Base-by-base conservation (phyloP, 129 eudicot species). In the Smallanthus sonchifolius region DNA sequence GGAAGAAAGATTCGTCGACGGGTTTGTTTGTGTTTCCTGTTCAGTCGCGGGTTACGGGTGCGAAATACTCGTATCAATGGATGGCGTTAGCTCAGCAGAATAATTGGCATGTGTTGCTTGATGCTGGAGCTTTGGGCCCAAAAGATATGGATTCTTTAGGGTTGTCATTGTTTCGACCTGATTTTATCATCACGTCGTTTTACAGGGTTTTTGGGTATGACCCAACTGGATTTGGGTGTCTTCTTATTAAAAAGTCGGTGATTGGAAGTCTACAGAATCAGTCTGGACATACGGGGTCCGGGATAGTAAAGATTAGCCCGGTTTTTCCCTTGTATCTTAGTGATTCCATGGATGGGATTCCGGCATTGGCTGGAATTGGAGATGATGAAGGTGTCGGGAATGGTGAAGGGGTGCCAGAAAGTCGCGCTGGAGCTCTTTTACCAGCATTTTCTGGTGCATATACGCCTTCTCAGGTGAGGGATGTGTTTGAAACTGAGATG, bases 81-180 rank as follows among this genome's bases (percentile, higher is more conserved):
- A 81, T 81, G 84, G 84, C 84, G 5, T 75, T 81, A 35, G 84
- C 84, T 34, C 84, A 81, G 40, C 80, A 81, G 35, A 81, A 81
- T 62, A 81, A 81, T 11, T 81, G 84, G 84, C 84, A 81, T 35
- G 84, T 81, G 49, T 69, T 81, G 62, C 81, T 81, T 16, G 84
- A 81, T 60, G 84, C 84, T 10, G 84, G 84, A 14, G 84, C 84
- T 2, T 81, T 81, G 44, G 84, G 84, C 38, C 84, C 84, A 40
- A 81, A 81, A 71, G 84, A 81, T 39, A 81, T 81, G 84, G 84
- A 81, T 71, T 81, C 84, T 32, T 56, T 81, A 60, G 84, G 84
- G 67, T 64, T 81, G 24, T 81, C 84, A 1, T 36, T 81, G 15
- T 81, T 81, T 51, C 84, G 84, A 43, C 84, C 84, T 0, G 84